Conservation (phyloP, 371 early-diverging fungal genomes). For the Capillidium rhysosporum region DNA sequence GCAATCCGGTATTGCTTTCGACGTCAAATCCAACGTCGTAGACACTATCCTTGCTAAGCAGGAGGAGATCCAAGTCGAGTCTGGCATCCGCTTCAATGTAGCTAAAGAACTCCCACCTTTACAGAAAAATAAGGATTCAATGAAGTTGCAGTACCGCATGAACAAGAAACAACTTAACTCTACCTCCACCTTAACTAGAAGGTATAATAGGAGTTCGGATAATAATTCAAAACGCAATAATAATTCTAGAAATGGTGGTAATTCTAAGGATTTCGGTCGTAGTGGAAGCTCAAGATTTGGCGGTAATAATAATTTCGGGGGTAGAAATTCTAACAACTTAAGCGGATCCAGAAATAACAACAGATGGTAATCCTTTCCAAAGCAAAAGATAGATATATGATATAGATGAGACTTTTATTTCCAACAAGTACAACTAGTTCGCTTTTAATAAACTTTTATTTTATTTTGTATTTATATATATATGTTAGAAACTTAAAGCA, state of each 20-base stretch:
- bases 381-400: too few species aligned
- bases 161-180: not conserved
- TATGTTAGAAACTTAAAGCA: too few species aligned
- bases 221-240: not conserved
- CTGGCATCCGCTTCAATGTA: too few species aligned
- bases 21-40: not conserved
- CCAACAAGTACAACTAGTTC: too few species aligned
- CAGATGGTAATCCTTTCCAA: too few species aligned
- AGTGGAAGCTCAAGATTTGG: not conserved
- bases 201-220: not conserved
- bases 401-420: too few species aligned
- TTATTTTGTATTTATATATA: too few species aligned
- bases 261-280: not conserved
- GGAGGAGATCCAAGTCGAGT: not conserved
- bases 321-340: not conserved
- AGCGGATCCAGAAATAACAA: not conserved
- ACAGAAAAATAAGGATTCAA: not conserved
- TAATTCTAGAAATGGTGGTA: not conserved
- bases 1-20: not conserved
- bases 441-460: too few species aligned
- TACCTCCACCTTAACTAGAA: not conserved
- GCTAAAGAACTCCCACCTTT: too few species aligned
- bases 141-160: not conserved
- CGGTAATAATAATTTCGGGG: not conserved
- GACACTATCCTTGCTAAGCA: not conserved